A percentile compares a stretch with the other conserved stretches of the same genome.
These are phyloP conservation scores for Exsudoporus floridanus DNA, from an alignment of 1,284 basidiomycete genomes.

Conservation along the genomic window DNA sequence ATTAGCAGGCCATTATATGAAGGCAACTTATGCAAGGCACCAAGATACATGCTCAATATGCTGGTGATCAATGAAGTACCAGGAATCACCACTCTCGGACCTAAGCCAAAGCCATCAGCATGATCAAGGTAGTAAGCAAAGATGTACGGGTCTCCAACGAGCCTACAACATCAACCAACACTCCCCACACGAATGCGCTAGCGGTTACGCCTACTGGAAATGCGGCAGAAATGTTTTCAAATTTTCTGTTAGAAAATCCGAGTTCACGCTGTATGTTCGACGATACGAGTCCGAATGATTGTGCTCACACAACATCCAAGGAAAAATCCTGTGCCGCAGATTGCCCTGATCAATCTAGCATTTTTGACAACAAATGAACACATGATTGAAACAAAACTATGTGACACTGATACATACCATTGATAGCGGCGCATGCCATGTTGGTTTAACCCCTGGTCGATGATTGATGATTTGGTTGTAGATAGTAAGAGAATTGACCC, in stretches of 20 bases:
- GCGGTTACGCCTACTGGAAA: conserved; percentile 3
- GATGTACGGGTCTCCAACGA: not conserved
- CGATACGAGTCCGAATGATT: not conserved
- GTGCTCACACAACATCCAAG: conserved; percentile 13
- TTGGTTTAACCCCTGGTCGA: conserved; percentile 15
- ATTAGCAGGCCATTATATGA: conserved; percentile 14
- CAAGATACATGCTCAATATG: conserved; percentile 16
- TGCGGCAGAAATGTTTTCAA: conserved; percentile 5
- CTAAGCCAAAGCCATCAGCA: conserved; percentile 4
- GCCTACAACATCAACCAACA: conserved; percentile 19
- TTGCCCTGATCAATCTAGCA: conserved; percentile 19
- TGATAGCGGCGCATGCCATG: conserved; percentile 20
- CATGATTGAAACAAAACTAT: not conserved
- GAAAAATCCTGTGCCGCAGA: conserved; percentile 16
- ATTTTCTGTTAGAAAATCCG: conserved; percentile 19
- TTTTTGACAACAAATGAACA: not conserved
- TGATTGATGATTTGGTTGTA: conserved; percentile 12
- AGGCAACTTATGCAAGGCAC: conserved; percentile 6
- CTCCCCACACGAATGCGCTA: conserved; percentile 18
- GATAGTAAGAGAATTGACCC: not conserved
- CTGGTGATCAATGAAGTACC: conserved; percentile 14
- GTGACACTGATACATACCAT: conserved; percentile 5
- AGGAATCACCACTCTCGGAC: conserved; percentile 17
- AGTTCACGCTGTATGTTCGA: conserved; percentile 16
- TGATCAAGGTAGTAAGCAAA: not conserved